Evolutionary conservation across 306 rosid species (phyloP).

Genomic region (Malus fusca): DNA sequence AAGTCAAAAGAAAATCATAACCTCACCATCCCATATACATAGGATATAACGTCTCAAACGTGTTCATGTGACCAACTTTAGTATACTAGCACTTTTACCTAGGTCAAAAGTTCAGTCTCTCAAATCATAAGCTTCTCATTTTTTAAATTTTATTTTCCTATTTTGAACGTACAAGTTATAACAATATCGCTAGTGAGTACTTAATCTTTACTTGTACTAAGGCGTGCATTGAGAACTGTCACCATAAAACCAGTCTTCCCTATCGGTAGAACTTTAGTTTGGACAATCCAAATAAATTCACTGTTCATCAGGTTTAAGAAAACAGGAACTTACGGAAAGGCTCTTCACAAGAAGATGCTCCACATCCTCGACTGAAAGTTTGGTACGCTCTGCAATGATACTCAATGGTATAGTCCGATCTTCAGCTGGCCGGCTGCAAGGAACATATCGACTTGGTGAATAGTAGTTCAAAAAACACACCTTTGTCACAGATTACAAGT

Average conservation of each 20-base stretch:
- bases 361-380: slow-evolving; percentile 90
- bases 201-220: not conserved
- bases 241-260: not conserved
- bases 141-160: not conserved
- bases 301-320: not conserved
- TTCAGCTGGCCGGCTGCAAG: slow-evolving; percentile 91
- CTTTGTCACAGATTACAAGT: not conserved
- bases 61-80: not conserved
- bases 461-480: not conserved
- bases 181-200: not conserved
- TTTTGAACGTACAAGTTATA: not conserved
- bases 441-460: not conserved
- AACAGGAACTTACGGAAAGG: slow-evolving; percentile 64
- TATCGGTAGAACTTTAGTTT: not conserved
- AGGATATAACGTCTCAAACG: not conserved
- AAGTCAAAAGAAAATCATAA: not conserved
- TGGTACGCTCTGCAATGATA: slow-evolving; percentile 87
- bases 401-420: slow-evolving; percentile 91
- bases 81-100: too few relatives aligned
- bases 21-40: not conserved
- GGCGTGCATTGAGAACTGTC: not conserved
- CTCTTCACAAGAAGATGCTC: slow-evolving; percentile 99
- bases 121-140: not conserved
- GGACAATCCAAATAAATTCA: not conserved
- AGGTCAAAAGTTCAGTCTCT: not conserved